phyloP scores from a whole-genome alignment of 2,329 filamentous ascomycete species.

The Fonsecaea multimorphosa region DNA sequence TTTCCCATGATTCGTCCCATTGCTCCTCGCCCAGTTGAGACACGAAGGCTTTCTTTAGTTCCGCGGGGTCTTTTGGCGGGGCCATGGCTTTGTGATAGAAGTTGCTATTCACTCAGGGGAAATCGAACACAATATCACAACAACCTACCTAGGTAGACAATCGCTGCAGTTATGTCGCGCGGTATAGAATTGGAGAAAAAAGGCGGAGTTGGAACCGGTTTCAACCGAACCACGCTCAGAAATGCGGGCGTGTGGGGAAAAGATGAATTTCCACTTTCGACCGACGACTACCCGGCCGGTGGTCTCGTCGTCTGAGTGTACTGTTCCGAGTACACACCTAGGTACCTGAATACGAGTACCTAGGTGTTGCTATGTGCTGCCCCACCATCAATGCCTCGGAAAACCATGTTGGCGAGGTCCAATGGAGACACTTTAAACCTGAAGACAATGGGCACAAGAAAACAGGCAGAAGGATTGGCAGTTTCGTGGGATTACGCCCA shows the following conservation, averaged over 20 bases:
- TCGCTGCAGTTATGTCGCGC: neutral
- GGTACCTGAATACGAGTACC: too few relatives aligned
- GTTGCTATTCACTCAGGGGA: neutral
- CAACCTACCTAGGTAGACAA: neutral
- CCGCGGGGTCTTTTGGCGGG: constrained; percentile 15
- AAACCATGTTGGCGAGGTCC: neutral
- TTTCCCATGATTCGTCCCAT: constrained; percentile 33
- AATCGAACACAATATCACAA: neutral
- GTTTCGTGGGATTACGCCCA: neutral
- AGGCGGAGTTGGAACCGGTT: neutral
- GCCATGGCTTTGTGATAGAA: constrained; percentile 12
- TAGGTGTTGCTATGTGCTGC: neutral
- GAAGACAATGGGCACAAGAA: neutral
- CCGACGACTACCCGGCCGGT: neutral
- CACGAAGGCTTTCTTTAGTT: constrained; percentile 24
- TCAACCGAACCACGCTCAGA: neutral
- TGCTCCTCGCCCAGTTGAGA: constrained; percentile 22
- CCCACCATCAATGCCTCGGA: neutral
- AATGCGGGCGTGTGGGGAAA: neutral
- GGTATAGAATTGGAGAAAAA: constrained; percentile 1
- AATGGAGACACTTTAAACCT: neutral
- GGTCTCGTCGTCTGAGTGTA: neutral
- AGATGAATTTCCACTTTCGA: neutral
- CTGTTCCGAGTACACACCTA: neutral
- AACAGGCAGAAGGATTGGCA: neutral